Evolutionary conservation across 495 filamentous ascomycete genomes (phyloP), one percentile per base, ranked within the genome.

Genomic region (Amorphotheca resinae): DNA sequence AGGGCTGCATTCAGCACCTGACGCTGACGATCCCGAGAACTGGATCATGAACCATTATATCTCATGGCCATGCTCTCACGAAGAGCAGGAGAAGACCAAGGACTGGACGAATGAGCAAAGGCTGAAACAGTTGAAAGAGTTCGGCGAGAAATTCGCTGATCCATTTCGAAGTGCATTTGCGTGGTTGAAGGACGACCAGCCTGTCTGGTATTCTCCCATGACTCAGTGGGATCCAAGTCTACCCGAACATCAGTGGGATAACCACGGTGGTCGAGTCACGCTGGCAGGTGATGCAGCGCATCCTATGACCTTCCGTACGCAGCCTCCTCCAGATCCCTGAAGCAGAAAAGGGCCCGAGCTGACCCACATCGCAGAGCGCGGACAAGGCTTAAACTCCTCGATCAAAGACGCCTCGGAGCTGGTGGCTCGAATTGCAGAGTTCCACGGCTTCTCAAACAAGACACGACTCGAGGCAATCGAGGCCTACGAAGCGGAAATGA

Each of bases 251-350:
- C 41, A 43, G 34, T 69, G 67, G 61, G 45, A 62, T 4, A 61
- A 65, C 23, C 38, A 25, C 2, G 58, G 59, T 25, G 66, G 68
- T 4, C 57, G 63, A 8, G 66, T 64, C 4, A 65, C 69, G 3
- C 47, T 76, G 3, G 53, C 67, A 4, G 72, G 74, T 1, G 74
- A 77, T 56, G 67, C 72, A 5, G 70, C 72, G 2, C 72, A 77
- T 58, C 64, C 72, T 5, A 77, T 77, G 73, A 73, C 73, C 0
- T 64, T 57, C 38, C 62, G 69, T 38, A 16, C 12, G 31, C 6
- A 30, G 6, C 25, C 25, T 30, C n/a, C n/a, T n/a, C n/a, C n/a
- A n/a, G n/a, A n/a, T n/a, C n/a, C n/a, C n/a, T n/a, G n/a, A n/a
- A n/a, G n/a, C n/a, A n/a, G n/a, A n/a, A n/a, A n/a, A n/a, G n/a